phyloP scores from a whole-genome alignment of 768 basidiomycete genomes.

The Russula sp. region DNA sequence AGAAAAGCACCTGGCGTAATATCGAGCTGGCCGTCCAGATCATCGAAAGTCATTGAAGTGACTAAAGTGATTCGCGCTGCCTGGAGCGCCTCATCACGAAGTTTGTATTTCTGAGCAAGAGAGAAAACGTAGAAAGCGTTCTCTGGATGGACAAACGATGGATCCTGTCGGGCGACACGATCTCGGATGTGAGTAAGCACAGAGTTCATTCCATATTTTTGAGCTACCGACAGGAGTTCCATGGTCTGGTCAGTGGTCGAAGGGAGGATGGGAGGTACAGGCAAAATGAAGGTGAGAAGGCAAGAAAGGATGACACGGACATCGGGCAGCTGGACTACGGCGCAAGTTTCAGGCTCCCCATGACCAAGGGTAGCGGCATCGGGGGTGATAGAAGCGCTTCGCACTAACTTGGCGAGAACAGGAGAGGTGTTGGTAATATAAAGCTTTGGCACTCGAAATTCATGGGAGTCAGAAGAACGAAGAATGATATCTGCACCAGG shows the following conservation, averaged over 20 bases:
- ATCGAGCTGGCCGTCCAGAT: background rate
- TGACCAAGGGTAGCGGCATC: background rate
- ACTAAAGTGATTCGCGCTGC: background rate
- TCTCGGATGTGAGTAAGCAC: conserved; percentile 1
- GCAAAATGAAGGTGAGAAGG: conserved; percentile 6
- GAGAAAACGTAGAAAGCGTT: background rate
- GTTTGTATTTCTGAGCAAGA: conserved; percentile 2
- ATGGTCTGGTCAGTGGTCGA: background rate
- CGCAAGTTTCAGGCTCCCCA: background rate
- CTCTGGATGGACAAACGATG: background rate
- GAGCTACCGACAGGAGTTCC: conserved; percentile 10
- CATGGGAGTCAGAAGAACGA: background rate
- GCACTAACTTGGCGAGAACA: background rate
- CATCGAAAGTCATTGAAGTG: background rate
- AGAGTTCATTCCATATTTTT: conserved; percentile 6
- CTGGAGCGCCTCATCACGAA: background rate
- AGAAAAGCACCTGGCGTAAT: conserved; percentile 3
- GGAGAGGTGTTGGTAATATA: background rate
- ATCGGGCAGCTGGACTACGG: background rate
- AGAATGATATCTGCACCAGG: background rate
- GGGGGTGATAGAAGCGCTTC: background rate
- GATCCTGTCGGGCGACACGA: background rate
- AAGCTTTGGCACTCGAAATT: background rate
- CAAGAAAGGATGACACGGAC: background rate
- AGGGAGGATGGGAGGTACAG: background rate